phyloP scores from a whole-genome alignment of 768 basidiomycete genomes.

The Cystobasidium tubakii region DNA sequence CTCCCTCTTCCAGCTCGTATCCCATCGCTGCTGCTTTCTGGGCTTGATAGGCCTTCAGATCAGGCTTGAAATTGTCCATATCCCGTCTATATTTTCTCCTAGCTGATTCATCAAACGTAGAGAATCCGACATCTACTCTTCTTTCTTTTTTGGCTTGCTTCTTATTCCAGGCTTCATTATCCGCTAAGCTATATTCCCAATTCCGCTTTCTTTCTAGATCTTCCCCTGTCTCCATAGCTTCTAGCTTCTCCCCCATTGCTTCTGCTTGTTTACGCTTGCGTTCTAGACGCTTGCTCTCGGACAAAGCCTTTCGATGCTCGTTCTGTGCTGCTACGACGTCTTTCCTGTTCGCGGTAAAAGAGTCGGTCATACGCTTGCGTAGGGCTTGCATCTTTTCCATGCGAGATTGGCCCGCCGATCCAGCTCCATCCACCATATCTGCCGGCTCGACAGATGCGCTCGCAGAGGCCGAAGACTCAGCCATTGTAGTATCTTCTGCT shows the following conservation, averaged over 20 bases:
- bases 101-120: slow-evolving; percentile 86
- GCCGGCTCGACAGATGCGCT: background rate
- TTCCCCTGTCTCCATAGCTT: slow-evolving; percentile 85
- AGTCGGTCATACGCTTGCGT: slow-evolving; percentile 68
- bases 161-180: slow-evolving; percentile 95
- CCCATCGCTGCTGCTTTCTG: slow-evolving; percentile 84
- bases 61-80: slow-evolving; percentile 77
- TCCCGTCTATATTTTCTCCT: slow-evolving; percentile 87
- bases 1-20: slow-evolving; percentile 41
- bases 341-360: slow-evolving; percentile 73
- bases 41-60: slow-evolving; percentile 75
- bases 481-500: background rate
- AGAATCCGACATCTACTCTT: slow-evolving; percentile 82
- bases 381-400: slow-evolving; percentile 71
- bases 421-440: slow-evolving; percentile 5
- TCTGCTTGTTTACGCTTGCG: slow-evolving; percentile 72
- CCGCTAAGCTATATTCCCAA: slow-evolving; percentile 92
- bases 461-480: background rate
- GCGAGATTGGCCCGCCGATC: slow-evolving; percentile 60
- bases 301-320: slow-evolving; percentile 66
- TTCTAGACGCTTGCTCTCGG: slow-evolving; percentile 77
- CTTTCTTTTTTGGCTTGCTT: slow-evolving; percentile 73
- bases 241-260: slow-evolving; percentile 70
- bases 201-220: slow-evolving; percentile 84
- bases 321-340: slow-evolving; percentile 80